Evolutionary conservation across 768 basidiomycete species (phyloP).

Genomic region (Lentinula aciculospora): DNA sequence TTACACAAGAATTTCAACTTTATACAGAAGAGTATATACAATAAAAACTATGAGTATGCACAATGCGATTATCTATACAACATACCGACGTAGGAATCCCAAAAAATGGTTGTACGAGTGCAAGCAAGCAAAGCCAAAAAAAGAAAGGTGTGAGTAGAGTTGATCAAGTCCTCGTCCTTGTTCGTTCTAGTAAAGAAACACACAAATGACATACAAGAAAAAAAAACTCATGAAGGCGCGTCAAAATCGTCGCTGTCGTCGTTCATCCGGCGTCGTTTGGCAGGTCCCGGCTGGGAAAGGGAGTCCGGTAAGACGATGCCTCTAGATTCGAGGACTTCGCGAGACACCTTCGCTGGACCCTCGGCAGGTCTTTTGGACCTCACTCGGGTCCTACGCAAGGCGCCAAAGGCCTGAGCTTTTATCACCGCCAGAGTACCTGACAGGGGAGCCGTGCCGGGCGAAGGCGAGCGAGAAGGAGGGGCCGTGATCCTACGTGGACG

Average conservation of each 20-base stretch:
- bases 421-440: constrained; percentile 85
- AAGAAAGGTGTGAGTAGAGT: neutral
- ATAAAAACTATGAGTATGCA: constrained; percentile 8
- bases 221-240: constrained; percentile 19
- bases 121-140: neutral
- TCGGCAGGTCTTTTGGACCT: constrained; percentile 70
- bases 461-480: constrained; percentile 45
- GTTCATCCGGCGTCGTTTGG: constrained; percentile 48
- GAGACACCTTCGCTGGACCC: constrained; percentile 60
- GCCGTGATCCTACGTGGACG: constrained; percentile 44
- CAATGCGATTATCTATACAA: constrained; percentile 4
- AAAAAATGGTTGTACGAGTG: constrained; percentile 1
- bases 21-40: constrained; percentile 8
- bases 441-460: constrained; percentile 38
- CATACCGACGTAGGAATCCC: neutral
- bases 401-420: constrained; percentile 87
- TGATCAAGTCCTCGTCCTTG: constrained; percentile 1
- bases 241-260: constrained; percentile 46
- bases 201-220: constrained; percentile 16
- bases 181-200: constrained; percentile 1
- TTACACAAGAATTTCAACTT: neutral
- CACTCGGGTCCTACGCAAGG: constrained; percentile 71
- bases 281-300: constrained; percentile 17
- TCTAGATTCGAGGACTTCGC: constrained; percentile 77
- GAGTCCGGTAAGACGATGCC: constrained; percentile 46